Evolutionary conservation across 805 yeast genomes (phyloP).

Genomic region (Teunomyces tritomae): DNA sequence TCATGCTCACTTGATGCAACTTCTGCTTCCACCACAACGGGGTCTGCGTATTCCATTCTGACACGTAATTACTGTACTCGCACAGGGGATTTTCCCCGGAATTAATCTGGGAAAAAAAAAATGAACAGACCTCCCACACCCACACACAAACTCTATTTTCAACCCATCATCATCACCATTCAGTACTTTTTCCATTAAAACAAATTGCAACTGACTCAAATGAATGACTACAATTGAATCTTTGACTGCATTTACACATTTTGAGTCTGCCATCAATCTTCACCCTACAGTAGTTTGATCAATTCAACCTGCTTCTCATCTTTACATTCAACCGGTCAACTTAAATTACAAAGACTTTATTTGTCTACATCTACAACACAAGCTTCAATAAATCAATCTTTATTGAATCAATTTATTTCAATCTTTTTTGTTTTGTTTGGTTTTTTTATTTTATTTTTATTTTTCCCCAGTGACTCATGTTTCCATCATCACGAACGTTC

Average conservation of each 20-base stretch:
- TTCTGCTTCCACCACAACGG: slow-evolving; percentile 20
- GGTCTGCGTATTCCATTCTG: slow-evolving; percentile 34
- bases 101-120: not conserved
- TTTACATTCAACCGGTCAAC: too few species aligned
- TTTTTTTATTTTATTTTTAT: not conserved
- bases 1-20: not conserved
- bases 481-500: not conserved
- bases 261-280: too few species aligned
- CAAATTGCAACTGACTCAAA: not conserved
- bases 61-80: not conserved
- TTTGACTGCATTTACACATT: too few species aligned
- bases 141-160: not conserved
- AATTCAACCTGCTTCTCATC: too few species aligned
- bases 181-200: too few species aligned
- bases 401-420: not conserved
- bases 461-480: slow-evolving; percentile 1
- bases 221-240: not conserved
- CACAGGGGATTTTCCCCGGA: not conserved
- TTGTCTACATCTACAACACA: too few species aligned
- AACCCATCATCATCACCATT: too few species aligned
- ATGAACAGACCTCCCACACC: not conserved
- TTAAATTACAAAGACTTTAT: too few species aligned
- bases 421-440: not conserved
- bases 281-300: too few species aligned
- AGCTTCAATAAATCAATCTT: too few species aligned